Evolutionary conservation across 371 early-diverging fungal species (phyloP), one percentile per base, ranked within the genome.

Genomic region (Actinomucor elegans): DNA sequence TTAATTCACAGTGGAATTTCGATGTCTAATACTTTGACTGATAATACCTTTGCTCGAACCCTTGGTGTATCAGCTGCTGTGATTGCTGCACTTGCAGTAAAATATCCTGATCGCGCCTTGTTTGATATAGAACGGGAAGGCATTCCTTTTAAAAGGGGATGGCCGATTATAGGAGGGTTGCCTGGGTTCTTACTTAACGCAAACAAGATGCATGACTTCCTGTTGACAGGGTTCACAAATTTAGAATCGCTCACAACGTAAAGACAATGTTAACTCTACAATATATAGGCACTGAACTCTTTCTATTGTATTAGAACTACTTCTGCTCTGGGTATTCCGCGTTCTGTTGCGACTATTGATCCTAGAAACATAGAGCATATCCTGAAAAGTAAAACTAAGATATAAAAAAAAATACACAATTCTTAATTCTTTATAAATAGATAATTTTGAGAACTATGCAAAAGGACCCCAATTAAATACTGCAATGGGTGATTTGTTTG

Each of bases 331-430:
- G 64, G 64, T 12, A 44, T 64, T 9, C 67, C 67, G 23, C 42
- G 47, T 20, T 21, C 53, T 23, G 50, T 70, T 18, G 42, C 48
- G 9, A 70, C 70, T 21, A 35, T 60, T 3, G 57, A 60, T 29
- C 70, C 70, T 2, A 46, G 43, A 10, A 63, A 60, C 37, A 45
- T 70, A 14, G 70, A 70, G 21, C 70, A 70, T 52, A 29, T 70
- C 9, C 43, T 70, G 21, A 70, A 63, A 49, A 33, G 69, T 68
- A 52, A 36, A 10, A 20, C 9, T 12, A 26, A 21, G n/a, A 11
- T 1, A 10, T 3, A 24, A 42, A 15, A 5, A 15, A n/a, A 14
- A 48, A 42, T 3, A 29, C 27, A 31, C 45, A 27, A 11, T 31
- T 24, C 20, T n/a, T n/a, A n/a, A 14, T 18, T 44, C 4, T 42